A percentile compares a stretch with the other conserved stretches of the same genome.
Evolutionary conservation across 345 rosid species (phyloP).

Genomic region (Eutrema yunnanense): DNA sequence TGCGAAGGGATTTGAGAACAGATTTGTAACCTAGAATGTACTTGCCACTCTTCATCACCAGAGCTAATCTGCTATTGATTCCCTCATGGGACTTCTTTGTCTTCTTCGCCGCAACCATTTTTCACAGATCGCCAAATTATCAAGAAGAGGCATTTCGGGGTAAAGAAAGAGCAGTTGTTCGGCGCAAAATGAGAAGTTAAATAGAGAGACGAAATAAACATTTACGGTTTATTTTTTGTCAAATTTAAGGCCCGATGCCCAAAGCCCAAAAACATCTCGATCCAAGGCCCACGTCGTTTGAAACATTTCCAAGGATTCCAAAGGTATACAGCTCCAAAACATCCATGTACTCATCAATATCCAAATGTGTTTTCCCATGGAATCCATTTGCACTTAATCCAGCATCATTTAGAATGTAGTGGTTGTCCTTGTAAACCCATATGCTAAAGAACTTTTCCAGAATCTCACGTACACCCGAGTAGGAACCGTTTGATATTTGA

Average conservation of each 20-base stretch:
- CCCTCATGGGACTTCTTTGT: slow-evolving; percentile 83
- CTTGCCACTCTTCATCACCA: slow-evolving; percentile 82
- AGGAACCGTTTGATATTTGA: slow-evolving; percentile 60
- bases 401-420: slow-evolving; percentile 30
- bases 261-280: too few relatives aligned
- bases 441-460: slow-evolving; percentile 68
- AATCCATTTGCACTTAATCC: slow-evolving; percentile 28
- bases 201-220: too few relatives aligned
- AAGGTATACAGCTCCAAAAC: slow-evolving; percentile 63
- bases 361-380: slow-evolving; percentile 34
- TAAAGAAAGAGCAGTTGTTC: background rate
- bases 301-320: slow-evolving; percentile 50
- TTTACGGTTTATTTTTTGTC: too few relatives aligned
- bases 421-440: slow-evolving; percentile 53
- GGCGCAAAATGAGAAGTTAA: too few relatives aligned
- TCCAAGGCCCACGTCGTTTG: slow-evolving; percentile 42
- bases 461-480: slow-evolving; percentile 47
- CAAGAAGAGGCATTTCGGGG: background rate
- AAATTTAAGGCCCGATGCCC: too few relatives aligned
- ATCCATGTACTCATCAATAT: slow-evolving; percentile 46
- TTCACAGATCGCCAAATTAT: slow-evolving; percentile 8
- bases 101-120: slow-evolving; percentile 30
- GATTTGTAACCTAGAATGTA: too few relatives aligned
- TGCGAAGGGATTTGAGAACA: slow-evolving; percentile 60
- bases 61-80: slow-evolving; percentile 76